phyloP scores from a whole-genome alignment of 371 early-diverging fungal genomes.

The Mortierella polycephala region DNA sequence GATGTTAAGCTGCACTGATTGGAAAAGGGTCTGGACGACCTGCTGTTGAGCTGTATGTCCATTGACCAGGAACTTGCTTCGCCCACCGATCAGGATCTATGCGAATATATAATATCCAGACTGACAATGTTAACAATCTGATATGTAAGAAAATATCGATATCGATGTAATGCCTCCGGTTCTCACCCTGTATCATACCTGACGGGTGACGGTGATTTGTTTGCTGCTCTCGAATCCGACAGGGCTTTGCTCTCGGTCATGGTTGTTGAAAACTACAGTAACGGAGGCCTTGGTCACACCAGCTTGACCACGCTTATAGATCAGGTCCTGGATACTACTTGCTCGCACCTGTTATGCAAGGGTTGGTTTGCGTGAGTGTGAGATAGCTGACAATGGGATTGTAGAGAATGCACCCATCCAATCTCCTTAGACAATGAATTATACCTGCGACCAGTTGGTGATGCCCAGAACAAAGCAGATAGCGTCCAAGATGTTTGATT shows the following conservation, averaged over 20 bases:
- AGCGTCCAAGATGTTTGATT: conserved; percentile 99
- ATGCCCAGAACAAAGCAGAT: conserved; percentile 99
- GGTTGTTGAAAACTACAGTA: conserved; percentile 96
- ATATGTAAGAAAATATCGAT: too few relatives aligned
- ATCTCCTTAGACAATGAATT: background rate
- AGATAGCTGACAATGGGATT: background rate
- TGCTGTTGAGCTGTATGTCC: conserved; percentile 93
- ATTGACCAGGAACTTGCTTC: conserved; percentile 97
- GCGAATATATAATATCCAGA: background rate
- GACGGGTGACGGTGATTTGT: conserved; percentile 94
- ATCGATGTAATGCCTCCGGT: too few relatives aligned
- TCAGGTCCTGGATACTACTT: conserved; percentile 92
- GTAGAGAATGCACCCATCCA: background rate
- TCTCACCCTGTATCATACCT: conserved; percentile 66
- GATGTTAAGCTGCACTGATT: conserved; percentile 97
- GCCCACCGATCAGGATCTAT: conserved; percentile 90
- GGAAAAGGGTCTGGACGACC: conserved; percentile 91
- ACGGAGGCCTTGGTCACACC: conserved; percentile 97
- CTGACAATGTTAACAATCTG: background rate
- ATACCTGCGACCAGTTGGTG: conserved; percentile 85
- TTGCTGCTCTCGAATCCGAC: conserved; percentile 90
- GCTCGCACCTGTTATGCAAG: conserved; percentile 87
- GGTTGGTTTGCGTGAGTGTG: background rate
- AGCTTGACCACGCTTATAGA: conserved; percentile 98
- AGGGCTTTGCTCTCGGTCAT: conserved; percentile 86